These are phyloP conservation scores for Solanum hybrid DNA, from an alignment of 305 asterid genomes.

Conservation along the genomic window DNA sequence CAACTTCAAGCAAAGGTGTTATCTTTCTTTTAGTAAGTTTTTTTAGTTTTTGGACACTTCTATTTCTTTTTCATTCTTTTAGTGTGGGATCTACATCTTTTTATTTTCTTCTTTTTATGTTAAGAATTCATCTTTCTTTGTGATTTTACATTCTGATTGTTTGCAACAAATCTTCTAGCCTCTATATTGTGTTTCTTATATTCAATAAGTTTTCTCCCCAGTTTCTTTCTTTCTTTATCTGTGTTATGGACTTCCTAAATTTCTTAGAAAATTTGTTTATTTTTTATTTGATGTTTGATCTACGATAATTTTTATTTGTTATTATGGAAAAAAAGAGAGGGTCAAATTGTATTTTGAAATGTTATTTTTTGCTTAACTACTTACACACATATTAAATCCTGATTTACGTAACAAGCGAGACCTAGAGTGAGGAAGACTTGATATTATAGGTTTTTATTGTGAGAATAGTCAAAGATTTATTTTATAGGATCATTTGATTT, in stretches of 20 bases:
- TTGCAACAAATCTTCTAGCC: not conserved
- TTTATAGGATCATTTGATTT: not conserved
- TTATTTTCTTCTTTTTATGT: not conserved
- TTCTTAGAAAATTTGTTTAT: not conserved
- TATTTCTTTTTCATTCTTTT: not conserved
- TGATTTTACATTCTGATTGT: too few species aligned
- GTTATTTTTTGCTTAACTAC: not conserved
- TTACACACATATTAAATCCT: not conserved
- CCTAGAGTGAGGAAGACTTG: not conserved
- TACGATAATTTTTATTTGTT: not conserved
- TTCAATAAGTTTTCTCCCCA: not conserved
- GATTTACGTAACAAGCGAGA: not conserved
- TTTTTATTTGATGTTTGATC: not conserved
- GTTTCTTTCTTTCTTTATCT: not conserved
- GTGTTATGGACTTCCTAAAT: not conserved
- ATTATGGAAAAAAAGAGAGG: not conserved
- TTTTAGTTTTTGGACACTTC: not conserved
- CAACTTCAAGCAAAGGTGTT: too few species aligned
- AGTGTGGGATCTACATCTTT: too few species aligned
- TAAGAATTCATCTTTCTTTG: not conserved
- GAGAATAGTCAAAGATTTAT: not conserved
- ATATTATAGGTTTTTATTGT: not conserved
- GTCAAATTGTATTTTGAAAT: not conserved
- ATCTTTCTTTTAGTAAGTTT: not conserved
- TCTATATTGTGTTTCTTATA: not conserved